Evolutionary conservation across 1,284 basidiomycete genomes (phyloP).

Genomic region (Pulveroboletus sp.): DNA sequence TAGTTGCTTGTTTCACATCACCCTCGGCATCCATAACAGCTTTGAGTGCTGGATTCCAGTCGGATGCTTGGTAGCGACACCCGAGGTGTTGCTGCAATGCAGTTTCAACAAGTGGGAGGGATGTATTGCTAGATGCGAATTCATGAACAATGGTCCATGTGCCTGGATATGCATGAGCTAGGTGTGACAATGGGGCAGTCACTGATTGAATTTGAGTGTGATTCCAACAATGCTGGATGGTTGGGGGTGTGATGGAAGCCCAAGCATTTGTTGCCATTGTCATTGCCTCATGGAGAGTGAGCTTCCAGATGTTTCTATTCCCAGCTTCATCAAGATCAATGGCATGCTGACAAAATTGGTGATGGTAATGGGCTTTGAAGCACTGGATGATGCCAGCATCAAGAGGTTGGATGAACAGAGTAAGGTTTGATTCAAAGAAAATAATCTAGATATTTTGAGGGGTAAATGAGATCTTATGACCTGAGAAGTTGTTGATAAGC

Average conservation of each 20-base stretch:
- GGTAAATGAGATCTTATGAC: not conserved
- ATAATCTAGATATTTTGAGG: not conserved
- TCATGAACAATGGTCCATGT: too few species aligned
- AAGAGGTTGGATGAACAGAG: conserved; percentile 2
- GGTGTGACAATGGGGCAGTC: too few species aligned
- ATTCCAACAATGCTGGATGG: conserved; percentile 7
- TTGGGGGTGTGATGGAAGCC: not conserved
- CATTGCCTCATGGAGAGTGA: not conserved
- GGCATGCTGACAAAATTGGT: not conserved
- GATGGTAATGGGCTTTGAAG: not conserved
- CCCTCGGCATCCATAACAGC: too few species aligned
- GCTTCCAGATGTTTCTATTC: not conserved
- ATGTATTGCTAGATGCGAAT: too few species aligned
- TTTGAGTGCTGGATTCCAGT: too few species aligned
- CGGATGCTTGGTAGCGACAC: too few species aligned
- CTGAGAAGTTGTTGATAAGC: conserved; percentile 5
- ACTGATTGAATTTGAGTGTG: not conserved
- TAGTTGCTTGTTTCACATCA: too few species aligned
- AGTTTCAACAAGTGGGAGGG: too few species aligned
- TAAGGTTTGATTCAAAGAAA: conserved; percentile 7
- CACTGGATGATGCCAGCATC: conserved; percentile 2
- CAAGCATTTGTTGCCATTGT: not conserved
- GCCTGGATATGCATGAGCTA: too few species aligned
- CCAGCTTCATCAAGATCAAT: conserved; percentile 1
- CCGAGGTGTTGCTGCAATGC: too few species aligned